Base-by-base conservation (phyloP, 306 rosid genomes). In the Prunus fruticosa region DNA sequence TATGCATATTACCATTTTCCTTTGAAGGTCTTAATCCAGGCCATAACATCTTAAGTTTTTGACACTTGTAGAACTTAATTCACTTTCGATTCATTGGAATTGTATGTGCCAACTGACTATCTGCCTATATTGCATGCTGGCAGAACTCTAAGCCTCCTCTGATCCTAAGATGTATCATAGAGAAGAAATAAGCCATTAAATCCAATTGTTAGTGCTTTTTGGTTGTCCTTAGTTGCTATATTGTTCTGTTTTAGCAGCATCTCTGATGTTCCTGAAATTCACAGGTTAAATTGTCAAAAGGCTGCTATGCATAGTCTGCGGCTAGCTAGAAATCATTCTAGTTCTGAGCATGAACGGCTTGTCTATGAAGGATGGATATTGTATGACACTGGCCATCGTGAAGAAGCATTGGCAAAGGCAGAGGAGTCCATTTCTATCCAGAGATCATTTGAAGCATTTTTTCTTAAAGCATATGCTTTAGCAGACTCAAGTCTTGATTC, bases 311-410 rank as follows among this genome's bases (percentile, higher is more conserved):
- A 81, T 54, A 89, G 97, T 80, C 85, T 93, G 75, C 88, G 93
- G 60, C 79, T 86, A 86, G 98, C 98, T 51, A 88, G 93, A 81
- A 91, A 89, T 62, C 79, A 85, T 83, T 93, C 98, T 69, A 61
- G 71, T 66, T 86, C 97, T 69, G 93, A 88, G 69, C 89, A 91
- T 69, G 98, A 91, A 84, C 85, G 91, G 72, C 97, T 93, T 73
- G 96, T 91, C 32, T 93, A 89, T 81, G 98, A 93, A 87, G 98
- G 98, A 78, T 93, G 98, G 98, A 91, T 93, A 75, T 71, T 93
- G 76, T 93, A 93, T 72, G 98, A 93, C 83, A 93, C 97, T 53
- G 98, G 98, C 63, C 97, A 89, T 76, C 93, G 92, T 19, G 97
- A 93, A 76, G 95, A 91, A 82, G 96, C 97, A 57, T 80, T 93